phyloP scores from a whole-genome alignment of 257 asterid species.

The Rehmannia glutinosa region DNA sequence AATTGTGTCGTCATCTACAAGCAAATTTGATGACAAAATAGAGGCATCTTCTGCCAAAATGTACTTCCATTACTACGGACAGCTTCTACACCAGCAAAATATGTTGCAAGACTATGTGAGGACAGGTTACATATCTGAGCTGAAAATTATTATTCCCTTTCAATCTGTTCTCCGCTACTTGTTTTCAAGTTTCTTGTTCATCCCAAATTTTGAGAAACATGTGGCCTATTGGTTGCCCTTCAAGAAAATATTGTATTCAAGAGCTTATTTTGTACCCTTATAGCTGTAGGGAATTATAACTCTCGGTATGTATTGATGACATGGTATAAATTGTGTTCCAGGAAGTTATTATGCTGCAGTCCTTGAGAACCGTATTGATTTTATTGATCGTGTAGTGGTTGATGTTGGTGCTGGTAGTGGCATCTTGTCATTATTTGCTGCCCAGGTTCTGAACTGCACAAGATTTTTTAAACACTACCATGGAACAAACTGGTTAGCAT shows the following conservation, averaged over 20 bases:
- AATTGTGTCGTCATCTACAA: conserved; percentile 36
- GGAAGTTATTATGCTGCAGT: conserved; percentile 98
- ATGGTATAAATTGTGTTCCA: conserved; percentile 32
- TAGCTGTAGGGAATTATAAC: conserved; percentile 1
- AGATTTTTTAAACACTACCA: conserved; percentile 10
- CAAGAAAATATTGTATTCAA: too few species aligned
- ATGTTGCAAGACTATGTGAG: conserved; percentile 99
- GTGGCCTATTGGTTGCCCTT: too few species aligned
- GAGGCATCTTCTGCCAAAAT: conserved; percentile 97
- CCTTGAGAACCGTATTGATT: conserved; percentile 89
- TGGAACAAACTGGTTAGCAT: conserved; percentile 20
- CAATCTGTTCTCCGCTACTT: not conserved
- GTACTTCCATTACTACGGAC: conserved; percentile 99
- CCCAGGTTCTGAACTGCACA: conserved; percentile 62
- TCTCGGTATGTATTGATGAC: conserved; percentile 15
- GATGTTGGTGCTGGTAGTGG: conserved; percentile 99
- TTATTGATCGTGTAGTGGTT: conserved; percentile 76
- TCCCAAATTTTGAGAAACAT: conserved; percentile 7
- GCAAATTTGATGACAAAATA: conserved; percentile 93
- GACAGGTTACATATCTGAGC: conserved; percentile 66
- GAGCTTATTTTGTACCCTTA: too few species aligned
- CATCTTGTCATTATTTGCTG: conserved; percentile 96
- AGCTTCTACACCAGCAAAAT: conserved; percentile 96
- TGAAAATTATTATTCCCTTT: conserved; percentile 13
- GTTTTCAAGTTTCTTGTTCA: not conserved